A percentile compares a stretch with the other conserved stretches of the same genome.
Evolutionary conservation across 139 green algal species (phyloP).

Genomic region (Trebouxia sp.): DNA sequence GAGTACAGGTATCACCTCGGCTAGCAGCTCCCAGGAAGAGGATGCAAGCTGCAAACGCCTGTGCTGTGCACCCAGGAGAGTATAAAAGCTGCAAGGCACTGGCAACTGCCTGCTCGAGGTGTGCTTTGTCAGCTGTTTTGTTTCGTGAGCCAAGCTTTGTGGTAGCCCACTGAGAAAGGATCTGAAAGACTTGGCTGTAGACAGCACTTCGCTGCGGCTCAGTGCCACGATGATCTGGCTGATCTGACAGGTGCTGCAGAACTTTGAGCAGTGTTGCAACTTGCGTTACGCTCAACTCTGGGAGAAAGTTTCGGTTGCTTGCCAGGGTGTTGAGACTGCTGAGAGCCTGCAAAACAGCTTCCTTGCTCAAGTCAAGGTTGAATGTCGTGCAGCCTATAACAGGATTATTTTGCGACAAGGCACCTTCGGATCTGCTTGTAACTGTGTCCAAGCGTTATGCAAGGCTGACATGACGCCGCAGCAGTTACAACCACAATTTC

Average conservation of each 20-base stretch:
- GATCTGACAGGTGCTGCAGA: neutral
- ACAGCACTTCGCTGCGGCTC: neutral
- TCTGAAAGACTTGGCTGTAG: neutral
- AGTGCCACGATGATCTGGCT: neutral
- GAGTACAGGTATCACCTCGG: neutral
- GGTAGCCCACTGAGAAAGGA: constrained; percentile 5
- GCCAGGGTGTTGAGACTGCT: too few species aligned
- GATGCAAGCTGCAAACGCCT: neutral
- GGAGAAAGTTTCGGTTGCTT: too few species aligned
- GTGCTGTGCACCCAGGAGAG: neutral
- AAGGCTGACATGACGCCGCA: neutral
- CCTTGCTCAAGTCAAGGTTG: neutral
- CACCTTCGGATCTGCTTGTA: neutral
- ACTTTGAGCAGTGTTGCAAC: neutral
- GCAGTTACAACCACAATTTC: neutral
- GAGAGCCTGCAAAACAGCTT: neutral
- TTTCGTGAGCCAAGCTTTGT: neutral
- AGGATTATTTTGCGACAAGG: neutral
- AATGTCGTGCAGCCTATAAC: neutral
- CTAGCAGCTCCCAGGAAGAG: neutral
- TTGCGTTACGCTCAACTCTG: neutral
- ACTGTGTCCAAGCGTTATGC: neutral
- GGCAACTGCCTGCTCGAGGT: neutral
- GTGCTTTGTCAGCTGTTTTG: neutral
- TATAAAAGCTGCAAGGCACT: neutral